Evolutionary conservation across 495 filamentous ascomycete species (phyloP).

Genomic region (Sordaria brevicollis): DNA sequence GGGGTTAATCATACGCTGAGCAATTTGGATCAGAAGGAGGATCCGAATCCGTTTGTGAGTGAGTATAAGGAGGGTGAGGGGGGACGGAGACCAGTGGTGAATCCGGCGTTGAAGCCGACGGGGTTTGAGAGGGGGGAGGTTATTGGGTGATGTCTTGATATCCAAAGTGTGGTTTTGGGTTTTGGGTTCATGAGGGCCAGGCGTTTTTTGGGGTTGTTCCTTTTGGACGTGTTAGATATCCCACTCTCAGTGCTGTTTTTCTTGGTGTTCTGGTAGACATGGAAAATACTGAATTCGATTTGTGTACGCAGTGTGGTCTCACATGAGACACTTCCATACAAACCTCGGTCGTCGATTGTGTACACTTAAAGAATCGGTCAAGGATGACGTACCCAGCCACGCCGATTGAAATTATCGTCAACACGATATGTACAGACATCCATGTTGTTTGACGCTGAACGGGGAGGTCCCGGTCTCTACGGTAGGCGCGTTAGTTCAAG

Average conservation of each 20-base stretch:
- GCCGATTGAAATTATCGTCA: background rate
- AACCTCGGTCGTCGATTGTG: background rate
- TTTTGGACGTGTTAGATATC: background rate
- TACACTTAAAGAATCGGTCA: background rate
- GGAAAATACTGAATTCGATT: background rate
- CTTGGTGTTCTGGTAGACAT: background rate
- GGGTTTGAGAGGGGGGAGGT: slow-evolving; percentile 85
- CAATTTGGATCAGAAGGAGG: slow-evolving; percentile 68
- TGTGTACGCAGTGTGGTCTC: background rate
- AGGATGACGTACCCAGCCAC: background rate
- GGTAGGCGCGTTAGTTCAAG: too few relatives aligned
- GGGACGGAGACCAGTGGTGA: slow-evolving; percentile 36
- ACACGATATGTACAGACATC: background rate
- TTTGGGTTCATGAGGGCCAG: background rate
- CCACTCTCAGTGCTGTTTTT: background rate
- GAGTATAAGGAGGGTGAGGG: slow-evolving; percentile 52
- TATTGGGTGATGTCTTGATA: slow-evolving; percentile 34
- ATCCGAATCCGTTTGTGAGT: slow-evolving; percentile 84
- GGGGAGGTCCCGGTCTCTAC: too few relatives aligned
- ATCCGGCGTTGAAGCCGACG: slow-evolving; percentile 51
- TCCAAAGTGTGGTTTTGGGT: background rate
- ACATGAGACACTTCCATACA: too few relatives aligned
- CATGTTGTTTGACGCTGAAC: background rate
- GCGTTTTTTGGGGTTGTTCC: background rate
- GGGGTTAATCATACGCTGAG: slow-evolving; percentile 95